Conservation (phyloP, 495 filamentous ascomycete species). For the Lophiostoma macrostomum region DNA sequence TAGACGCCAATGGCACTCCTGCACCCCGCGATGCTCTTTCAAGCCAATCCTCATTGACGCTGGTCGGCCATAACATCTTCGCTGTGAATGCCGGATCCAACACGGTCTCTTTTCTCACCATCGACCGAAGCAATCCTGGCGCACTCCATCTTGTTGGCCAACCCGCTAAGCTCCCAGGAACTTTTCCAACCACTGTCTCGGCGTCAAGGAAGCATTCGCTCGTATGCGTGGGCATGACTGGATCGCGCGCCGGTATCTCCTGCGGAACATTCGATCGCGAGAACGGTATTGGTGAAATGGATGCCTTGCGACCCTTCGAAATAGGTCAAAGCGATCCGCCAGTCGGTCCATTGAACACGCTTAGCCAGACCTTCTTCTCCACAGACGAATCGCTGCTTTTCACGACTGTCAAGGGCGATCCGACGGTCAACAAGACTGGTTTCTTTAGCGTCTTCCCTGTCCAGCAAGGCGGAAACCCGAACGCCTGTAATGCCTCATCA, state of each 20-base stretch:
- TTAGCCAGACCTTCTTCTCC: constrained; percentile 57
- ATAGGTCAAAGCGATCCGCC: constrained; percentile 54
- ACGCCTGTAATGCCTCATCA: background rate
- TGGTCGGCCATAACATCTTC: constrained; percentile 50
- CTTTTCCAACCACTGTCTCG: constrained; percentile 58
- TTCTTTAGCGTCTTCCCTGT: constrained; percentile 53
- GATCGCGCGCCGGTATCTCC: constrained; percentile 52
- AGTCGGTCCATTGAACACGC: constrained; percentile 51
- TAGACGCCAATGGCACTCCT: constrained; percentile 25
- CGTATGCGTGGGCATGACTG: constrained; percentile 56
- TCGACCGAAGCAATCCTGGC: constrained; percentile 47
- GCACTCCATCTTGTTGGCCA: constrained; percentile 45
- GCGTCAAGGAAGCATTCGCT: constrained; percentile 47
- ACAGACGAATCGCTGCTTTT: constrained; percentile 49
- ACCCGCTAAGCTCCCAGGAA: constrained; percentile 47
- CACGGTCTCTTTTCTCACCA: constrained; percentile 53
- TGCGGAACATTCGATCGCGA: constrained; percentile 47
- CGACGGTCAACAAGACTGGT: constrained; percentile 50
- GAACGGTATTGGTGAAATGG: constrained; percentile 44
- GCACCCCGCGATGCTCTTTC: constrained; percentile 52
- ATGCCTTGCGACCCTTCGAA: constrained; percentile 45
- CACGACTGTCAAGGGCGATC: constrained; percentile 58
- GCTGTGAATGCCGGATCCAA: constrained; percentile 63
- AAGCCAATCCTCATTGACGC: constrained; percentile 49
- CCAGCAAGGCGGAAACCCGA: background rate